These are phyloP conservation scores for Musa balbisiana DNA, from an alignment of 202 grass and related monocot species.

Conservation along the genomic window DNA sequence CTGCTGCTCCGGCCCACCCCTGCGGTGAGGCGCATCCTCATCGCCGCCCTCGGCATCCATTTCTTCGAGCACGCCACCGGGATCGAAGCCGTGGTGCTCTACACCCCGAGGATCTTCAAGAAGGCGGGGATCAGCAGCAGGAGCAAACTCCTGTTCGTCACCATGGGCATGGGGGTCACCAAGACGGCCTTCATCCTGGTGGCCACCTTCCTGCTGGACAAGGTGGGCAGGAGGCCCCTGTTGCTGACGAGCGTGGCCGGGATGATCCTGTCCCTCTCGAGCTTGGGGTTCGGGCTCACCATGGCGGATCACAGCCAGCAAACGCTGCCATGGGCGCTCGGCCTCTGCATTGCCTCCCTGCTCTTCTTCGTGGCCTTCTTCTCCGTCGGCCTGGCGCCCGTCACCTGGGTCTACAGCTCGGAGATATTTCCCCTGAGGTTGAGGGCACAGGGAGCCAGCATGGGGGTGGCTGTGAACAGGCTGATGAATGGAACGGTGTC, in stretches of 20 bases:
- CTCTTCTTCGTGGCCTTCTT: no score
- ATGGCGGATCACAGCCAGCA: slow-evolving; percentile 3
- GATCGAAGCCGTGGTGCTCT: slow-evolving; percentile 31
- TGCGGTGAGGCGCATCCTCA: slow-evolving; percentile 28
- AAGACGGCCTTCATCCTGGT: slow-evolving; percentile 33
- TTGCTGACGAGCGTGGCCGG: slow-evolving; percentile 27
- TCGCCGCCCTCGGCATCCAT: slow-evolving; percentile 24
- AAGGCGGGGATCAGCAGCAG: slow-evolving; percentile 19
- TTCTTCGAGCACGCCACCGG: slow-evolving; percentile 36
- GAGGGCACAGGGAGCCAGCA: slow-evolving; percentile 24
- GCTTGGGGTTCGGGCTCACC: no score
- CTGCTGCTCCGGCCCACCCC: slow-evolving; percentile 26
- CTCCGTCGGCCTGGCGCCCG: no score
- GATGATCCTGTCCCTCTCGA: no score
- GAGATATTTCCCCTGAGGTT: slow-evolving; percentile 27
- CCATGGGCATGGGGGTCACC: slow-evolving; percentile 26
- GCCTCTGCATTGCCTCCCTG: no score
- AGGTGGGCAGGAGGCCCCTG: slow-evolving; percentile 23
- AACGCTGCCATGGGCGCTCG: no score
- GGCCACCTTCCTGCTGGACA: slow-evolving; percentile 21
- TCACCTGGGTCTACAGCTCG: no score
- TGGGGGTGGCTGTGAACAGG: slow-evolving; percentile 27
- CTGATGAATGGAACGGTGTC: slow-evolving; percentile 28
- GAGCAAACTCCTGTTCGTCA: slow-evolving; percentile 15
- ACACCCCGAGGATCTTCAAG: slow-evolving; percentile 33